Evolutionary conservation across 1,284 basidiomycete genomes (phyloP).

Genomic region (Athelia sp.): DNA sequence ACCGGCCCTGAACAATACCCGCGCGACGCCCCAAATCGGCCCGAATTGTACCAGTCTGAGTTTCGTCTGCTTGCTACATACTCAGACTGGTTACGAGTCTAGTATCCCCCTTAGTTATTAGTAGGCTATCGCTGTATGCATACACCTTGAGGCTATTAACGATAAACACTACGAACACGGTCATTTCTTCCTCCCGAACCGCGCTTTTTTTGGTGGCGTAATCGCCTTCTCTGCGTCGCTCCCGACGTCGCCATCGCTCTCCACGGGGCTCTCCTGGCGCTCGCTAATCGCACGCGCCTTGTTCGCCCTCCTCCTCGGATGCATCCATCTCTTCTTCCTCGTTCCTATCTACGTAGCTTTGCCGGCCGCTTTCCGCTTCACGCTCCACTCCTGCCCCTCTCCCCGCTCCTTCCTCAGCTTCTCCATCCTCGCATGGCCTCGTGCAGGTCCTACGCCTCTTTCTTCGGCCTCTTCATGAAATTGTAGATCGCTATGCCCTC

Average conservation of each 20-base stretch:
- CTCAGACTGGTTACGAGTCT: too few relatives aligned
- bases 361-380: conserved; percentile 58
- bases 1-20: too few relatives aligned
- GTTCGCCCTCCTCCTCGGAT: conserved; percentile 35
- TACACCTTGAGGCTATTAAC: background rate
- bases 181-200: conserved; percentile 18
- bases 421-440: conserved; percentile 71
- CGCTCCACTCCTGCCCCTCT: conserved; percentile 86
- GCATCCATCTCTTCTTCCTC: conserved; percentile 35
- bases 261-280: conserved; percentile 42
- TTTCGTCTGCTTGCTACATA: too few relatives aligned
- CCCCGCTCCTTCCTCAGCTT: conserved; percentile 71
- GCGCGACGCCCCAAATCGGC: too few relatives aligned
- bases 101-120: too few relatives aligned
- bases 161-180: background rate
- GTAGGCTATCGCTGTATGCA: too few relatives aligned
- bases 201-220: conserved; percentile 33
- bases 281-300: conserved; percentile 56
- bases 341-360: conserved; percentile 32
- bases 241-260: conserved; percentile 35
- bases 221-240: conserved; percentile 33
- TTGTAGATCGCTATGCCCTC: conserved; percentile 95
- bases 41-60: too few relatives aligned
- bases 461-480: conserved; percentile 81
- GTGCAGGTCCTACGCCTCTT: conserved; percentile 62